Evolutionary conservation across 768 basidiomycete species (phyloP), one percentile per base, ranked within the genome.

Genomic region (Mycena vulgaris): DNA sequence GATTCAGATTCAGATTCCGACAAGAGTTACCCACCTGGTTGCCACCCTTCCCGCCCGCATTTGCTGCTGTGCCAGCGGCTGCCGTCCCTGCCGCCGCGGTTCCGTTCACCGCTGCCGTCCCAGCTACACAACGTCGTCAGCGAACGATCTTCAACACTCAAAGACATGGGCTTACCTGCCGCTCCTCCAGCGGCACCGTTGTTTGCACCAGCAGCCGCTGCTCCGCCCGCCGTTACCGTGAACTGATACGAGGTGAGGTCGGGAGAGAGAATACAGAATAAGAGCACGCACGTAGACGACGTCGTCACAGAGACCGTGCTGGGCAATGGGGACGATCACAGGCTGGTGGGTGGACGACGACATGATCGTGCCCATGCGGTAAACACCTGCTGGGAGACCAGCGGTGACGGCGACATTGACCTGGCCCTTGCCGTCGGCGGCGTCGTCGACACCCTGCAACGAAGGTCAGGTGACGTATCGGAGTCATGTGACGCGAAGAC

Each of bases 281-380:
- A 62, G 48, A 45, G 5, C 47, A 83, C 87, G 72, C 69, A 90
- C 87, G 79, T 92, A 92, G 78, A 88, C 76, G 57, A 81, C 82
- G 75, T 93, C 91, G 76, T 92, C 89, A 35, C 90, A 75, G 25
- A 80, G 78, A 68, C 90, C 90, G 71, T 89, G 92, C 72, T 89
- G 90, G 21, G 87, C 90, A 53, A 92, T 77, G 21, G 90, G 83
- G 49, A 87, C 89, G 64, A 90, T 79, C 56, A 81, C 85, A 5
- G 88, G 90, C 72, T 87, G 86, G 73, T 92, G 90, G 79, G 92
- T 92, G 14, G 86, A 75, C 19, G 86, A 83, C 33, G 85, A 75
- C 74, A 88, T 88, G 78, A 91, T 90, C 7, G 88, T 87, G 68
- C 87, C 84, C 27, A 92, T 76, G 66, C 86, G 83, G 81, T 94